Evolutionary conservation across 2,329 filamentous ascomycete genomes (phyloP).

Genomic region (Botrytis medusae): DNA sequence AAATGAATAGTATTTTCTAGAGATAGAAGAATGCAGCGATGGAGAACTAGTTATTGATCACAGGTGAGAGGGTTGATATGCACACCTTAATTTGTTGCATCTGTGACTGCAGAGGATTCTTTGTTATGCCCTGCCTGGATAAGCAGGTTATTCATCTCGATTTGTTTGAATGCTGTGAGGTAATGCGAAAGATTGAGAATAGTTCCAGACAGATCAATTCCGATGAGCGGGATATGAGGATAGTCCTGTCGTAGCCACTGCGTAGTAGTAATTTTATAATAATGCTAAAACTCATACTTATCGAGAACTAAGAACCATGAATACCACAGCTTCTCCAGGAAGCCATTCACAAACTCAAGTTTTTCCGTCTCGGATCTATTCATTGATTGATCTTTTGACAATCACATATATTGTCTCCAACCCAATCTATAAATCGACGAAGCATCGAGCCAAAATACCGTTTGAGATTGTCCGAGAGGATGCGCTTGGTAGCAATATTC

Average conservation of each 20-base stretch:
- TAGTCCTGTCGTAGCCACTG: constrained; percentile 24
- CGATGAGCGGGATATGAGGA: neutral
- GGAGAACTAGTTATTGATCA: constrained; percentile 28
- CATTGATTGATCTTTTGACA: constrained; percentile 22
- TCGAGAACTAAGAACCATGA: constrained; percentile 30
- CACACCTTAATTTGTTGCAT: constrained; percentile 27
- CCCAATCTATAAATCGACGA: constrained; percentile 23
- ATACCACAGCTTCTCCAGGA: constrained; percentile 28
- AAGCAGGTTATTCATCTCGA: constrained; percentile 22
- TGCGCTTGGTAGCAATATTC: constrained; percentile 26
- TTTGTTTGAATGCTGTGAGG: constrained; percentile 20
- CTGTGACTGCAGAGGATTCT: constrained; percentile 20
- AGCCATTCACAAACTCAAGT: constrained; percentile 26
- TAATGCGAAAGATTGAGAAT: constrained; percentile 22
- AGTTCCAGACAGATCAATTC: no score
- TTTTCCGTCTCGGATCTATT: constrained; percentile 26
- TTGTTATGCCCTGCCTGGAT: constrained; percentile 21
- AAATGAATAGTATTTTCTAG: constrained; percentile 31
- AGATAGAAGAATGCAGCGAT: constrained; percentile 27
- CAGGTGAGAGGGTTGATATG: constrained; percentile 26
- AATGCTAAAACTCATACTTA: constrained; percentile 21
- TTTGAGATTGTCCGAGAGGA: constrained; percentile 25
- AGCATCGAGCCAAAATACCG: constrained; percentile 27
- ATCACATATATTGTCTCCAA: constrained; percentile 28
- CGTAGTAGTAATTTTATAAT: constrained; percentile 26